Conservation (phyloP, 163 green algal genomes). For the Scenedesmus sp. region DNA sequence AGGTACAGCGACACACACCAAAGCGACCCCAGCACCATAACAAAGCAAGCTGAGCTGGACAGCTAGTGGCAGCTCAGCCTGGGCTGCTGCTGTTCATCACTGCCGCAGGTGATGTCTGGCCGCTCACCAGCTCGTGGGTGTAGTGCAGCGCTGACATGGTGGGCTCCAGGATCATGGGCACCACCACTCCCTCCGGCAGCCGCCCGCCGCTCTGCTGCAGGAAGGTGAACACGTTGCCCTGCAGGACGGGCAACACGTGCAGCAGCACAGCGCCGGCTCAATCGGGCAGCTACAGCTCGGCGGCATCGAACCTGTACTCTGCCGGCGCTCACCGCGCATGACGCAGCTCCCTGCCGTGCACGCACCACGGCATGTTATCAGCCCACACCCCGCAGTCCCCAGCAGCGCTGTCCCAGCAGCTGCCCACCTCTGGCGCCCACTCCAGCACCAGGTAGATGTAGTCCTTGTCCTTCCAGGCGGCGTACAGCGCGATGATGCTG, state of each 20-base stretch:
- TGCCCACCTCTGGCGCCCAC: constrained; percentile 71
- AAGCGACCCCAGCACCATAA: no score
- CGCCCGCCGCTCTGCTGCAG: constrained; percentile 60
- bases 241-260: neutral
- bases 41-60: no score
- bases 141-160: constrained; percentile 67
- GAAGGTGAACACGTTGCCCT: constrained; percentile 75
- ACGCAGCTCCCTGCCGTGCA: no score
- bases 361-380: no score
- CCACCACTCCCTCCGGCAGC: constrained; percentile 65
- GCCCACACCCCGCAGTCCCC: neutral
- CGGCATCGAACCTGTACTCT: no score
- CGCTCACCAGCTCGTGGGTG: constrained; percentile 65
- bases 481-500: constrained; percentile 76
- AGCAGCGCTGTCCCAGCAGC: neutral
- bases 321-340: no score
- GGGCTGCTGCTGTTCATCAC: neutral
- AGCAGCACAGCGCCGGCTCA: neutral
- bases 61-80: neutral
- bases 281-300: neutral
- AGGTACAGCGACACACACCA: no score
- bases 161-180: constrained; percentile 73
- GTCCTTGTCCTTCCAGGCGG: constrained; percentile 74
- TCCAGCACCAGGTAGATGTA: constrained; percentile 78
- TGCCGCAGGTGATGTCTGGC: no score